Conservation (phyloP, 495 filamentous ascomycete species). For the Penicillium daleae region DNA sequence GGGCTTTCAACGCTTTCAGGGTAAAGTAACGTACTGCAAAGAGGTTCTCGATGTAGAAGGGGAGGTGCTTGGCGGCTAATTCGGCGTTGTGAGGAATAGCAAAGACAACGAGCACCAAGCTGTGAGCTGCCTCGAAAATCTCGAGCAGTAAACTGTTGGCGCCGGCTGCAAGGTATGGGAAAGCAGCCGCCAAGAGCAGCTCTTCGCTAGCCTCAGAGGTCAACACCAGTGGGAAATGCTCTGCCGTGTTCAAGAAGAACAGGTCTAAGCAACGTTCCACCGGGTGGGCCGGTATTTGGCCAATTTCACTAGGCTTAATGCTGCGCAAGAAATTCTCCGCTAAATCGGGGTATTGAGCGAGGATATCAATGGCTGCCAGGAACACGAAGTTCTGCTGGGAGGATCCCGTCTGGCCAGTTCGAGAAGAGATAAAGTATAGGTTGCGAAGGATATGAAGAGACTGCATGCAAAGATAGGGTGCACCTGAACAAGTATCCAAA, state of each 20-base stretch:
- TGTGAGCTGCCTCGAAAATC: constrained; percentile 93
- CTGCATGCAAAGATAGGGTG: constrained; percentile 74
- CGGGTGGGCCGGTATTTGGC: constrained; percentile 71
- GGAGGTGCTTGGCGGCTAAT: constrained; percentile 72
- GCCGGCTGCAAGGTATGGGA: constrained; percentile 73
- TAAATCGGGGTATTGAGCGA: constrained; percentile 72
- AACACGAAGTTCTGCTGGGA: constrained; percentile 85
- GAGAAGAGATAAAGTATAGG: constrained; percentile 85
- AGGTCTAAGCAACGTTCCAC: constrained; percentile 80
- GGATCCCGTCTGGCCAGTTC: constrained; percentile 72
- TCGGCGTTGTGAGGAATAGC: constrained; percentile 76
- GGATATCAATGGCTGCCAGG: constrained; percentile 85
- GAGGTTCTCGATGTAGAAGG: constrained; percentile 83
- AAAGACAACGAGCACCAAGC: constrained; percentile 79
- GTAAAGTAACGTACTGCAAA: constrained; percentile 59
- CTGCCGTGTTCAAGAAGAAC: constrained; percentile 88
- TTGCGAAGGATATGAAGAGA: constrained; percentile 78
- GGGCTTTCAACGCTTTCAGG: neutral
- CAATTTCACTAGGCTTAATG: constrained; percentile 60
- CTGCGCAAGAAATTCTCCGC: constrained; percentile 71
- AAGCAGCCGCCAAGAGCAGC: constrained; percentile 72
- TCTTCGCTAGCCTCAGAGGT: constrained; percentile 67
- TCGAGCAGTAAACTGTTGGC: constrained; percentile 65
- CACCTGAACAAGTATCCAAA: constrained; percentile 39
- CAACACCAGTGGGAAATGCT: constrained; percentile 79